Evolutionary conservation across 495 filamentous ascomycete genomes (phyloP).

Genomic region (Tuber calosporum): DNA sequence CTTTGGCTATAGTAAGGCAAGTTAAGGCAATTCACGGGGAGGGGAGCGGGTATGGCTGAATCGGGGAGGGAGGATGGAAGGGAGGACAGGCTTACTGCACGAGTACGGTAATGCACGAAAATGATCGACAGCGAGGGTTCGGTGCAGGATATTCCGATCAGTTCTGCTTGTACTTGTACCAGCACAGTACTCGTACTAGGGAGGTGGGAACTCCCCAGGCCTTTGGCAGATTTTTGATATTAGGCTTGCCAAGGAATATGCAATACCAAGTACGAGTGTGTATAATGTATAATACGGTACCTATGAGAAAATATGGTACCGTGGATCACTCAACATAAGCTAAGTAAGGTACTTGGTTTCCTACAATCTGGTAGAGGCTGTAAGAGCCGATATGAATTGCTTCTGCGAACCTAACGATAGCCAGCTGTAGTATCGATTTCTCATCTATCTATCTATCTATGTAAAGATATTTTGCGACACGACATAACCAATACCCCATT

Average conservation of each 20-base stretch:
- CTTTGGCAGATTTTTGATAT: neutral
- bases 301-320: neutral
- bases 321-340: no score
- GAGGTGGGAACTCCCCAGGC: neutral
- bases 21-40: neutral
- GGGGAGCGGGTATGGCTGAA: neutral
- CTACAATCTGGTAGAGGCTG: neutral
- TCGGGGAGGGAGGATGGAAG: neutral
- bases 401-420: neutral
- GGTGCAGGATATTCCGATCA: neutral
- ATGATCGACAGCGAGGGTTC: neutral
- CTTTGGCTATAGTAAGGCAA: neutral
- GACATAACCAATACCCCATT: neutral
- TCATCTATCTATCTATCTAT: conserved; percentile 2
- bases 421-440: neutral
- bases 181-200: no score
- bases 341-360: no score
- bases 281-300: no score
- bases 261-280: neutral
- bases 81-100: neutral
- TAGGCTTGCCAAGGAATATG: neutral
- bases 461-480: conserved; percentile 1
- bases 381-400: neutral
- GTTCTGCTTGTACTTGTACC: neutral
- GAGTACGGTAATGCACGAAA: neutral